Base-by-base conservation (phyloP, 75 land plant genomes). In the Cupressus sempervirens region DNA sequence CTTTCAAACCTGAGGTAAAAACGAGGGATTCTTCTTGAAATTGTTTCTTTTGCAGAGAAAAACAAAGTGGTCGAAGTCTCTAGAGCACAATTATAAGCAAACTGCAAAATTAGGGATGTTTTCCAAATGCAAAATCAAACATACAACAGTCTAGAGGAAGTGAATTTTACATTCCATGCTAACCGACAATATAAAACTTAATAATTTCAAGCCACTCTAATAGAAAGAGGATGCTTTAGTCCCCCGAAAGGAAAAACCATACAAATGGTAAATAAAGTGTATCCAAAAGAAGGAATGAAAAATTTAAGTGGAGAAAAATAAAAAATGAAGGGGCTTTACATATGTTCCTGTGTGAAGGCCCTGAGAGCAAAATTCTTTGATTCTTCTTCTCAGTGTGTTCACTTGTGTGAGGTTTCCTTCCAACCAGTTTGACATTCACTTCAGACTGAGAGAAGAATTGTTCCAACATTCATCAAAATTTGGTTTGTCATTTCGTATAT, bases 21-120 rank as follows among this genome's bases (percentile, higher is more conserved):
- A 92, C 36, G 95, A 95, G 34, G 94, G 95, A 26, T 90, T 95
- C 65, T n/a, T 75, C 77, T 92, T 91, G 67, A 96, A 85, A 75
- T 82, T 93, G 81, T 84, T 73, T 50, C 88, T 93, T 83, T 88
- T 93, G 90, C 98, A 96, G 18, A 96, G 88, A 90, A 96, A 92
- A 29, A 90, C 91, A 2, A 95, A 10, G 72, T 52, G 7, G 85
- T 54, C 6, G 46, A n/a, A 29, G 81, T 80, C 73, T 88, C 83
- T 50, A 38, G 30, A 36, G 91, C 91, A 26, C 87, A 82, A 76
- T 96, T 96, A 83, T 89, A 83, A 14, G 95, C 95, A 82, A 92
- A 93, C 86, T 96, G 96, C 82, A 96, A 92, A 6, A 95, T 92
- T 30, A 96, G 84, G 14, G 98, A 94, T 18, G 98, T 96, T 86